These are phyloP conservation scores for Suaeda aralocaspica DNA, from an alignment of 148 eudicot species.

Conservation along the genomic window DNA sequence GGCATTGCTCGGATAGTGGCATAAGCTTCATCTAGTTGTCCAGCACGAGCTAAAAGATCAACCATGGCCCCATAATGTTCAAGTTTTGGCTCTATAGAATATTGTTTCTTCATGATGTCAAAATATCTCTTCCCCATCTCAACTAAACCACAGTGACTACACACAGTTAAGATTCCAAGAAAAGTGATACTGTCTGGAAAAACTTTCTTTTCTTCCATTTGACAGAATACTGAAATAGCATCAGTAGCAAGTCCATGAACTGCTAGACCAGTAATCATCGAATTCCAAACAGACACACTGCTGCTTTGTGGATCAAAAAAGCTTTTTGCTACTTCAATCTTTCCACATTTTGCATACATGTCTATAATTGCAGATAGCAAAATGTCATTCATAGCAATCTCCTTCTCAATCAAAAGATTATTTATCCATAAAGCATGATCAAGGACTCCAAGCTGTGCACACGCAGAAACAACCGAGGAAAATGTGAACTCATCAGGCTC, in stretches of 20 bases:
- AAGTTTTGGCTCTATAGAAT: constrained; percentile 46
- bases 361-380: constrained; percentile 55
- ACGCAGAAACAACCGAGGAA: constrained; percentile 49
- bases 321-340: constrained; percentile 48
- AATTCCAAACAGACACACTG: constrained; percentile 58
- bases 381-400: constrained; percentile 39
- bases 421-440: constrained; percentile 56
- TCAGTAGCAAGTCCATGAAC: constrained; percentile 61
- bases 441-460: constrained; percentile 57
- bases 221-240: constrained; percentile 48
- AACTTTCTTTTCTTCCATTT: constrained; percentile 41
- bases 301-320: constrained; percentile 32
- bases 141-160: constrained; percentile 60
- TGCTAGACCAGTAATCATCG: constrained; percentile 64
- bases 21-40: constrained; percentile 58
- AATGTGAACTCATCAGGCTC: constrained; percentile 66
- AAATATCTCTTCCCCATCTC: constrained; percentile 52
- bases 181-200: constrained; percentile 59
- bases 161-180: constrained; percentile 51
- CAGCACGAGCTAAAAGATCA: constrained; percentile 61
- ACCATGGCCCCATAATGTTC: constrained; percentile 79
- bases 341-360: constrained; percentile 76
- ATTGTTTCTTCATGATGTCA: constrained; percentile 37
- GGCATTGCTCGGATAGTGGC: constrained; percentile 54
- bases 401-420: constrained; percentile 37